These are phyloP conservation scores for Agapanthus africanus DNA, from an alignment of 106 monocot species.

Conservation along the genomic window DNA sequence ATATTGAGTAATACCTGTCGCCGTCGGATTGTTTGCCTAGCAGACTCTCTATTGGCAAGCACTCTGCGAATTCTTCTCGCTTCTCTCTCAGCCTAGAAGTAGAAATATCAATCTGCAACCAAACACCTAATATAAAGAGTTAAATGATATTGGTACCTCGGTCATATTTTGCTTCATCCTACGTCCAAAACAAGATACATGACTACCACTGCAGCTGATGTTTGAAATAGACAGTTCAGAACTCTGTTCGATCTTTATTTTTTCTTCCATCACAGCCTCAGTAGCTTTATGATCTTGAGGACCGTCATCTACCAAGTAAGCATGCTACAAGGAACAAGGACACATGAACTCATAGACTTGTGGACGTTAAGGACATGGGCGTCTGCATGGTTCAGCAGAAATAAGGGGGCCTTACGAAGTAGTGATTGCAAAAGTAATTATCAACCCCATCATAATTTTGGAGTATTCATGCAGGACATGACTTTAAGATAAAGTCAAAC, in stretches of 20 bases:
- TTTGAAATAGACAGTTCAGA: slow-evolving; percentile 13
- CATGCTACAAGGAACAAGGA: neutral
- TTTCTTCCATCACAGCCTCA: neutral
- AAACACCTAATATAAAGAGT: neutral
- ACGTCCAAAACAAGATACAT: neutral
- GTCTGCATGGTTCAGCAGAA: too few species aligned
- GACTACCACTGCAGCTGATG: slow-evolving; percentile 13
- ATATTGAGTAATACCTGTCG: slow-evolving; percentile 41
- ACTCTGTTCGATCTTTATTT: slow-evolving; percentile 4
- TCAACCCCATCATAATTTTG: too few species aligned
- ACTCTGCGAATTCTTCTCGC: slow-evolving; percentile 61
- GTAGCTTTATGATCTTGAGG: slow-evolving; percentile 5
- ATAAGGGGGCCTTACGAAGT: too few species aligned
- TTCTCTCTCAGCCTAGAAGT: slow-evolving; percentile 71
- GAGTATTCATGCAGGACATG: too few species aligned
- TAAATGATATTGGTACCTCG: slow-evolving; percentile 39
- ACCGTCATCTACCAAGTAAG: neutral
- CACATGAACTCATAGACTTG: neutral
- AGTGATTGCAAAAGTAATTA: too few species aligned
- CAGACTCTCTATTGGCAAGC: slow-evolving; percentile 87
- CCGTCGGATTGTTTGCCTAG: slow-evolving; percentile 81
- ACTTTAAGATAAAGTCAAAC: too few species aligned
- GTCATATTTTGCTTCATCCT: slow-evolving; percentile 41
- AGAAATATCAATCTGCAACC: slow-evolving; percentile 7
- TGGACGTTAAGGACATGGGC: too few species aligned